A percentile compares a stretch with the other conserved stretches of the same genome.
These are phyloP conservation scores for Blastobotrys capitulatus DNA, from an alignment of 1,139 yeast genomes.

Conservation along the genomic window DNA sequence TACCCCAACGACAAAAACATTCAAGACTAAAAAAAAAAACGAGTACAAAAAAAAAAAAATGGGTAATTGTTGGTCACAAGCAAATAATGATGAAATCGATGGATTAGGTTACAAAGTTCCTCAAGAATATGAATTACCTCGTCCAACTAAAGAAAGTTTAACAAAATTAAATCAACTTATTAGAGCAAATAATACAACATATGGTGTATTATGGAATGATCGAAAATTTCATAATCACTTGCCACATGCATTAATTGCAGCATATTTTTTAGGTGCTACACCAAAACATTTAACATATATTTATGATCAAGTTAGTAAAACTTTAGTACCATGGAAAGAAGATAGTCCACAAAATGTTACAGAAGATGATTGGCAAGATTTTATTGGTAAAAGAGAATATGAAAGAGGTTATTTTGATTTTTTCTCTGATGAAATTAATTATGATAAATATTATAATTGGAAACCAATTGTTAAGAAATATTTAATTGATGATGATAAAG, in stretches of 20 bases:
- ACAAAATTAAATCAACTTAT: conserved; percentile 25
- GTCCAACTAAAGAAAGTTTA: conserved; percentile 21
- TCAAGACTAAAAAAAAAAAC: neutral
- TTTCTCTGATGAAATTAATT: conserved; percentile 29
- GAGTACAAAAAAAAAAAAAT: neutral
- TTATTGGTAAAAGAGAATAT: conserved; percentile 27
- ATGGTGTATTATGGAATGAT: conserved; percentile 28
- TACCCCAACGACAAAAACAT: neutral
- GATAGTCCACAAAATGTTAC: conserved; percentile 30
- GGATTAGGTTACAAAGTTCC: conserved; percentile 17
- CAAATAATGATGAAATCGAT: conserved; percentile 9
- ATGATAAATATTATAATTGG: conserved; percentile 28
- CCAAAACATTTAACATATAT: conserved; percentile 23
- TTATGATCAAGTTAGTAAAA: conserved; percentile 21
- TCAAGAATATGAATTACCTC: conserved; percentile 9
- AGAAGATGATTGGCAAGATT: conserved; percentile 29
- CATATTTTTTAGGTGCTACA: conserved; percentile 23
- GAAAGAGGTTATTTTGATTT: conserved; percentile 32
- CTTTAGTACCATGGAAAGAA: conserved; percentile 28
- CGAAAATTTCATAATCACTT: conserved; percentile 31
- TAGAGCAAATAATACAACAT: conserved; percentile 31
- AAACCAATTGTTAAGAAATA: conserved; percentile 20
- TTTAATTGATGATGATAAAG: neutral
- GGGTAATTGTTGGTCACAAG: conserved; percentile 2
- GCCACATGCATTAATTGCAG: conserved; percentile 26